phyloP scores from a whole-genome alignment of 139 green algal genomes.

The Picochlorum sp. region DNA sequence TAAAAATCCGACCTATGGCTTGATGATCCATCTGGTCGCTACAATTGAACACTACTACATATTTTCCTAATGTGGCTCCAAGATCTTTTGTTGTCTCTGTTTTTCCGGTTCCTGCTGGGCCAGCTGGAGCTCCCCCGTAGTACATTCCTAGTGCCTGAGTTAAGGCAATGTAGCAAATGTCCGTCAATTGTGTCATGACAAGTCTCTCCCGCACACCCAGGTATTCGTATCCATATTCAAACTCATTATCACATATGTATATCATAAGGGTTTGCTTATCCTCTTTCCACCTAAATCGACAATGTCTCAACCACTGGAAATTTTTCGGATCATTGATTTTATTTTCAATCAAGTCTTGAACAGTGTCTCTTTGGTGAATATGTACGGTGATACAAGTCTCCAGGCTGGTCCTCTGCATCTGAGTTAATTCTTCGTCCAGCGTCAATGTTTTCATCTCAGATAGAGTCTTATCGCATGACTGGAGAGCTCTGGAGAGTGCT shows the following conservation, averaged over 20 bases:
- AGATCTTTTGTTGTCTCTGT: constrained; percentile 96
- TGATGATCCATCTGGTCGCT: constrained; percentile 95
- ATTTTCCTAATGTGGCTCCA: constrained; percentile 91
- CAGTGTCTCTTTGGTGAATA: constrained; percentile 91
- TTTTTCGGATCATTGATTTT: constrained; percentile 90
- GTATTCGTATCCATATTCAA: constrained; percentile 95
- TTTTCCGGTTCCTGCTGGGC: constrained; percentile 88
- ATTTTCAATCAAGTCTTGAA: constrained; percentile 81
- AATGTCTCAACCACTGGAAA: constrained; percentile 97
- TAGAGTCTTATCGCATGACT: constrained; percentile 67
- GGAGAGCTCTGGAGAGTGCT: constrained; percentile 74
- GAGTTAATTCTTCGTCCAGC: constrained; percentile 58
- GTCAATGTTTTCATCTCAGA: constrained; percentile 81
- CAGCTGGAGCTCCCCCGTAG: constrained; percentile 85
- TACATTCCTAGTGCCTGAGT: constrained; percentile 92
- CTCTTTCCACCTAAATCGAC: constrained; percentile 89
- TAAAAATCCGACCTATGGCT: constrained; percentile 96
- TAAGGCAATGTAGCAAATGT: constrained; percentile 94
- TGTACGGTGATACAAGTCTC: constrained; percentile 96
- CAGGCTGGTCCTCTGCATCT: constrained; percentile 80
- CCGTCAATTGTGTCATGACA: constrained; percentile 91
- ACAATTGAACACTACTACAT: constrained; percentile 98
- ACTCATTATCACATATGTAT: constrained; percentile 94
- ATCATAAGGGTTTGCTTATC: constrained; percentile 87
- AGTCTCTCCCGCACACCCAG: constrained; percentile 90